Conservation (phyloP, 2,329 filamentous ascomycete species). For the Phaeosphaeriaceae sp. region DNA sequence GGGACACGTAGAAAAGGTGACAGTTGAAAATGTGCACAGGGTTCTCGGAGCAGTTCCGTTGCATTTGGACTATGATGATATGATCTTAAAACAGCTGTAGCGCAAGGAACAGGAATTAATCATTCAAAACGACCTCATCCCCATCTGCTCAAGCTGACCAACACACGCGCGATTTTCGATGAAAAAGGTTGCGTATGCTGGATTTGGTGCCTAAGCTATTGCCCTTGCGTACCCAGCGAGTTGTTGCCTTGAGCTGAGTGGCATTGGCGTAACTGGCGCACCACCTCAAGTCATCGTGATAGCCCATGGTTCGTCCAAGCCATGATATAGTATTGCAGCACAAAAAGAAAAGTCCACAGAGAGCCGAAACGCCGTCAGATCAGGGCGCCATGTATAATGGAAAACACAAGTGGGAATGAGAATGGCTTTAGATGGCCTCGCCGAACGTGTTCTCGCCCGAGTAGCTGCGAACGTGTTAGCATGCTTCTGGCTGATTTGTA, state of each 20-base stretch:
- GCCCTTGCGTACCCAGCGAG: not conserved
- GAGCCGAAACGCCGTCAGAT: constrained; percentile 40
- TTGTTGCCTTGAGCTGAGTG: constrained; percentile 14
- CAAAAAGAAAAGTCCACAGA: constrained; percentile 29
- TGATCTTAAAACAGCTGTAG: constrained; percentile 30
- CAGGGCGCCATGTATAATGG: constrained; percentile 30
- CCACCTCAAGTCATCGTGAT: constrained; percentile 14
- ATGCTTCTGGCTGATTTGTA: not conserved
- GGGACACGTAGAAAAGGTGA: constrained; percentile 11
- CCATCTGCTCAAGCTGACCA: not conserved
- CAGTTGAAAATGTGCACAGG: constrained; percentile 10
- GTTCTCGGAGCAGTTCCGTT: constrained; percentile 19
- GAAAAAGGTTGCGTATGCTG: not conserved
- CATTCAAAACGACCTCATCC: constrained; percentile 1
- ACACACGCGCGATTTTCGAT: not conserved
- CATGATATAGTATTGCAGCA: constrained; percentile 24
- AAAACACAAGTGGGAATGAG: constrained; percentile 22
- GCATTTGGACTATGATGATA: constrained; percentile 25
- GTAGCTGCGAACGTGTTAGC: constrained; percentile 63
- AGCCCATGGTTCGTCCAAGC: constrained; percentile 22
- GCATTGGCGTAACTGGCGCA: constrained; percentile 7
- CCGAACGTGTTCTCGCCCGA: constrained; percentile 99
- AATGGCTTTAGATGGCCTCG: constrained; percentile 48
- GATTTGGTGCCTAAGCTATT: not conserved
- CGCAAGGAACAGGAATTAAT: constrained; percentile 16